Evolutionary conservation across 192 early-diverging fungal species (phyloP).

Genomic region (Chytriomyces hyalinus): DNA sequence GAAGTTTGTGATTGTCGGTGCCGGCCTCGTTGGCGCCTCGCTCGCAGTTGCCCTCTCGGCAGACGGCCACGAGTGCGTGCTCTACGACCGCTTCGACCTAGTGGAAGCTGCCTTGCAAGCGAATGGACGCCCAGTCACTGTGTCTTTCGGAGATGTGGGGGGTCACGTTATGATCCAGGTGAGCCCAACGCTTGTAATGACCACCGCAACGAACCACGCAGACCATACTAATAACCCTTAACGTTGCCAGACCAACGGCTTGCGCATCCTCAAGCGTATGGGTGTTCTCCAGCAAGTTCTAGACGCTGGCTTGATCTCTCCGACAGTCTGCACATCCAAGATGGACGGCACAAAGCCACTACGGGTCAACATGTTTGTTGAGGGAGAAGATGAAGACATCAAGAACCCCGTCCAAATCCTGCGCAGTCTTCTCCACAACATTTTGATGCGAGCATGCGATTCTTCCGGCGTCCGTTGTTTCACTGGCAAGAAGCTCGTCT

Average conservation of each 20-base stretch:
- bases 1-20: conserved; percentile 12
- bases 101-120: neutral
- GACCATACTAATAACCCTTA: no score
- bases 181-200: no score
- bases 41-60: conserved; percentile 1
- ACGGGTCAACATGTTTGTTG: neutral
- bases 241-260: neutral
- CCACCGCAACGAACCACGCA: no score
- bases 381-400: neutral
- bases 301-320: neutral
- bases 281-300: conserved; percentile 28
- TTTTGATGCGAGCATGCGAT: neutral
- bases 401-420: conserved; percentile 6
- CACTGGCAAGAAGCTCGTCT: neutral
- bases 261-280: conserved; percentile 20
- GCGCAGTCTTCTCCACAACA: conserved; percentile 7
- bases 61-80: neutral
- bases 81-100: conserved; percentile 13
- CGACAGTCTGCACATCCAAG: neutral
- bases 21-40: conserved; percentile 15
- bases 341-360: neutral
- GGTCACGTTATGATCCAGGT: conserved; percentile 21
- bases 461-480: neutral
- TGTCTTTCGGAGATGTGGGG: conserved; percentile 16
- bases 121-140: neutral